Conservation (phyloP, 805 yeast species). For the Teunomyces aglyptinius region DNA sequence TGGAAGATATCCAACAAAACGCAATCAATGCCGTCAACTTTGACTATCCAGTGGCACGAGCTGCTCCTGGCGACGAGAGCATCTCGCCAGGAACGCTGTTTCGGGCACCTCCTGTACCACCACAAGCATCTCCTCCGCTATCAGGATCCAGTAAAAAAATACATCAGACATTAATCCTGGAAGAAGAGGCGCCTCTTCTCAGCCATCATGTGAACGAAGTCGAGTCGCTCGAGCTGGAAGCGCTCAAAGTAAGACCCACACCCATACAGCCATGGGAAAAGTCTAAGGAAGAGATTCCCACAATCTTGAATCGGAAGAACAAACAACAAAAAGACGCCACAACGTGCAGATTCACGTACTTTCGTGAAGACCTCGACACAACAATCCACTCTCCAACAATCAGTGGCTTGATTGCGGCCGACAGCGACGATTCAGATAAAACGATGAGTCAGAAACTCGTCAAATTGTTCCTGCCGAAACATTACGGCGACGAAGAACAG, state of each 20-base stretch:
- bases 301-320: conserved; percentile 22
- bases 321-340: conserved; percentile 1
- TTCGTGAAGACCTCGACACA: conserved; percentile 84
- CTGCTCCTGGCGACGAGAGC: conserved; percentile 3
- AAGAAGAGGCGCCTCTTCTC: conserved; percentile 21
- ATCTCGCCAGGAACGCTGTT: conserved; percentile 10
- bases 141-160: not conserved
- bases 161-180: not conserved
- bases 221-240: conserved; percentile 40
- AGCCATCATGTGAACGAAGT: conserved; percentile 33
- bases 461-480: conserved; percentile 57
- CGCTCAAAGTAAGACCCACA: conserved; percentile 65
- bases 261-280: conserved; percentile 73
- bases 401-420: conserved; percentile 54
- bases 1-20: conserved; percentile 29
- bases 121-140: too few species aligned
- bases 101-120: too few species aligned
- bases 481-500: conserved; percentile 21
- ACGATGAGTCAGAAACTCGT: conserved; percentile 42
- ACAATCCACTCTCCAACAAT: conserved; percentile 88
- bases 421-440: not conserved
- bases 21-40: conserved; percentile 34
- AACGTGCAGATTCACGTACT: conserved; percentile 77
- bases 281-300: conserved; percentile 25
- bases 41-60: conserved; percentile 25